Evolutionary conservation across 768 basidiomycete genomes (phyloP).

Genomic region (Suillus decipiens): DNA sequence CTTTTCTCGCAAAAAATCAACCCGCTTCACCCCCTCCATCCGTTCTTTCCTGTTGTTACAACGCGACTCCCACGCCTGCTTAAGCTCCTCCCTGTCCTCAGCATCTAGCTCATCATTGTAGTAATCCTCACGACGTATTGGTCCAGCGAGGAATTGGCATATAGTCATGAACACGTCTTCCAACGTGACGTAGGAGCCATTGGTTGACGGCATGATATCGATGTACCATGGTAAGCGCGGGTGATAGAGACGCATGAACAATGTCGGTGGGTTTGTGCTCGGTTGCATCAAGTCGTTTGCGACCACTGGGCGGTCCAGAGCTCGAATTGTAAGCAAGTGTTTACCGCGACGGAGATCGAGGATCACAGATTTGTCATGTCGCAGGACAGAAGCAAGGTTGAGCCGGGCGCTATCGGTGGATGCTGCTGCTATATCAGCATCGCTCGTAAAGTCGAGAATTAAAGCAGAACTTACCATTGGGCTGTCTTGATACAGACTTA

Average conservation of each 20-base stretch:
- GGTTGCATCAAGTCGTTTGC: constrained; percentile 54
- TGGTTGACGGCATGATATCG: constrained; percentile 46
- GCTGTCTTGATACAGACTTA: constrained; percentile 15
- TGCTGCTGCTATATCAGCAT: constrained; percentile 15
- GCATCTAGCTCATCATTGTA: constrained; percentile 57
- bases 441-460: neutral
- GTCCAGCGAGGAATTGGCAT: constrained; percentile 42
- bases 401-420: constrained; percentile 29
- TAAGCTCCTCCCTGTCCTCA: constrained; percentile 45
- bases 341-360: constrained; percentile 53
- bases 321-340: constrained; percentile 44
- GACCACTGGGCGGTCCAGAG: constrained; percentile 44
- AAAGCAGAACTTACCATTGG: constrained; percentile 21
- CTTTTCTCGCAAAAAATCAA: constrained; percentile 63
- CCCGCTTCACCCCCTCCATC: constrained; percentile 48
- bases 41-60: constrained; percentile 38
- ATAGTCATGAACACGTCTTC: constrained; percentile 54
- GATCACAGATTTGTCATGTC: constrained; percentile 33
- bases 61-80: constrained; percentile 46
- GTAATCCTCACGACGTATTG: constrained; percentile 54
- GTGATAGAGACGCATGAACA: constrained; percentile 57
- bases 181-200: constrained; percentile 58
- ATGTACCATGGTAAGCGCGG: constrained; percentile 66
- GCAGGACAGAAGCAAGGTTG: constrained; percentile 25
- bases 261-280: constrained; percentile 51